phyloP scores from a whole-genome alignment of 2,329 filamentous ascomycete species.

The Phialophora macrospora region DNA sequence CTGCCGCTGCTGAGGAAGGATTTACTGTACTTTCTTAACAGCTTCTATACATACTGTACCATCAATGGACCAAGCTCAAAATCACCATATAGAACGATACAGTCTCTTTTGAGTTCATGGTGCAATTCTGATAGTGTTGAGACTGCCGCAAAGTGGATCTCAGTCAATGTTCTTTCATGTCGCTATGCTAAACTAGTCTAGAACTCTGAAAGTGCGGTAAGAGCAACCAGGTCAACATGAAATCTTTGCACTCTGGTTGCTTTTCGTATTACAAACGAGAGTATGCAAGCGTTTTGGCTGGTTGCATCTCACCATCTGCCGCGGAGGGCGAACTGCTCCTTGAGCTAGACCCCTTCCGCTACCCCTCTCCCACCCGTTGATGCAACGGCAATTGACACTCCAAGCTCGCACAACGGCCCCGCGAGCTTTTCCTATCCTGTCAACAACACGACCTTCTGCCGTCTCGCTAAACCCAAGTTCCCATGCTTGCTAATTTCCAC shows the following conservation, averaged over 20 bases:
- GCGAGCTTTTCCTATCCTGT: constrained; percentile 8
- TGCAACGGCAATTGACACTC: background rate
- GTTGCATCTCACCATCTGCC: constrained; percentile 4
- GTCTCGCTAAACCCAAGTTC: constrained; percentile 32
- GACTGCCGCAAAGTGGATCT: background rate
- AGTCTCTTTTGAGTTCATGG: background rate
- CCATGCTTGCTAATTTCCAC: constrained; percentile 13
- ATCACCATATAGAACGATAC: background rate
- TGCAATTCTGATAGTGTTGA: background rate
- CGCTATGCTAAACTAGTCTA: constrained; percentile 25
- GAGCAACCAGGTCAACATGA: constrained; percentile 5
- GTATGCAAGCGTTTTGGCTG: background rate
- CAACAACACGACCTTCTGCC: constrained; percentile 33
- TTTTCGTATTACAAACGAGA: background rate
- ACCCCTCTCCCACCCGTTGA: background rate
- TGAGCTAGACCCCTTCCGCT: background rate
- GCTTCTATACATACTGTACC: background rate
- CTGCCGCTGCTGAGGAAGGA: background rate
- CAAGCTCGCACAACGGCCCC: background rate
- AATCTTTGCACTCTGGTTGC: constrained; percentile 3
- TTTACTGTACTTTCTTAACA: background rate
- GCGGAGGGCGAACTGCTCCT: background rate
- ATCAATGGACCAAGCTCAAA: background rate
- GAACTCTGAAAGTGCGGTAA: constrained; percentile 16
- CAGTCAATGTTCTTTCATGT: constrained; percentile 18